phyloP scores from a whole-genome alignment of 2,329 filamentous ascomycete genomes.

The Penicillium fuscoglaucum region DNA sequence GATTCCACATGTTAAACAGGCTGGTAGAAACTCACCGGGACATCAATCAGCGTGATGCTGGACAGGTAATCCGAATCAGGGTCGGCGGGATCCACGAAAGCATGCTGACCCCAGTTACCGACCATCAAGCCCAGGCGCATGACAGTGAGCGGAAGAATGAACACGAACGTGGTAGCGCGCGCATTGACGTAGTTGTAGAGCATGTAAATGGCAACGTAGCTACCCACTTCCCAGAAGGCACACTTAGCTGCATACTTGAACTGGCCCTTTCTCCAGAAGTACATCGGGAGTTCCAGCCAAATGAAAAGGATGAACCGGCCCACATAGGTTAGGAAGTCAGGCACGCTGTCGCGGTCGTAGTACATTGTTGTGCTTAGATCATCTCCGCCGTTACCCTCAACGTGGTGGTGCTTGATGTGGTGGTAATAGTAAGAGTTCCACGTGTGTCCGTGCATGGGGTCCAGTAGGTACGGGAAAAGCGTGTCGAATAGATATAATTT shows the following conservation, averaged over 20 bases:
- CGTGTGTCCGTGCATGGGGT: constrained; percentile 78
- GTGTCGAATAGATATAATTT: constrained; percentile 59
- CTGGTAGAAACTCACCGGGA: constrained; percentile 59
- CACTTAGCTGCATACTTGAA: constrained; percentile 55
- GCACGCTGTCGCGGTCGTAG: constrained; percentile 69
- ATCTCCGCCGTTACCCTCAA: constrained; percentile 75
- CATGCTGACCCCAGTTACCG: constrained; percentile 83
- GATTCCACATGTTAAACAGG: too few species aligned
- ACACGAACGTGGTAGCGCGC: constrained; percentile 62
- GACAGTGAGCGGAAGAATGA: constrained; percentile 65
- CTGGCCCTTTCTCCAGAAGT: constrained; percentile 68
- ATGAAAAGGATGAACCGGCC: constrained; percentile 71
- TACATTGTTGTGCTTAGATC: constrained; percentile 75
- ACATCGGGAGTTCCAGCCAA: constrained; percentile 73
- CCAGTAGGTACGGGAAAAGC: constrained; percentile 69
- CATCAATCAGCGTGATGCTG: constrained; percentile 77
- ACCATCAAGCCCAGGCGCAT: constrained; percentile 74
- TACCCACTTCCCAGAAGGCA: constrained; percentile 61
- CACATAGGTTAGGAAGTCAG: constrained; percentile 70
- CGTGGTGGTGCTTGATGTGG: constrained; percentile 82
- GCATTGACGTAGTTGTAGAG: constrained; percentile 53
- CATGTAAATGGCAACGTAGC: constrained; percentile 55
- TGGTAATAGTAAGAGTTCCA: constrained; percentile 87
- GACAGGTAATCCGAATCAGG: constrained; percentile 76
- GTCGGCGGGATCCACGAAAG: constrained; percentile 72